These are phyloP conservation scores for Pythium aphanidermatum DNA, from an alignment of 352 stramenopile genomes.

Conservation along the genomic window DNA sequence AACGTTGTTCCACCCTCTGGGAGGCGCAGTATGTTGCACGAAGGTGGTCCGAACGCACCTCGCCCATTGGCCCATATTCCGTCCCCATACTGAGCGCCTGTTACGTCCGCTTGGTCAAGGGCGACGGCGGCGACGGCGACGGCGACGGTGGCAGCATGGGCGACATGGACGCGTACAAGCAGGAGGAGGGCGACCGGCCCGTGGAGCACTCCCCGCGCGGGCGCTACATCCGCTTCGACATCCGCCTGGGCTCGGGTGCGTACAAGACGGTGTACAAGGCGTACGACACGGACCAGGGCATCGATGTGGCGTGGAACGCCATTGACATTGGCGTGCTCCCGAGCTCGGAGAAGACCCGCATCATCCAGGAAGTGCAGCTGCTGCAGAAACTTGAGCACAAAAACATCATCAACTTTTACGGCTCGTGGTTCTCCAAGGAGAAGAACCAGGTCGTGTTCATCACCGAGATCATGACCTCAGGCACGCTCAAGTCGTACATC, in stretches of 20 bases:
- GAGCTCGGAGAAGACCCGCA: conserved; percentile 91
- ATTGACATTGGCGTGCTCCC: conserved; percentile 96
- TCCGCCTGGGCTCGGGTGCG: conserved; percentile 71
- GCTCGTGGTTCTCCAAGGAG: conserved; percentile 97
- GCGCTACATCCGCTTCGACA: conserved; percentile 83
- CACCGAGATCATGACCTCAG: conserved; percentile 98
- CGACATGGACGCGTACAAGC: conserved; percentile 63
- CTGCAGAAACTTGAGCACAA: conserved; percentile 97
- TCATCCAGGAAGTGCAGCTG: conserved; percentile 97
- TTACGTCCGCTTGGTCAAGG: no score
- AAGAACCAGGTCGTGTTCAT: conserved; percentile 99
- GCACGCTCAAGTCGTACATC: conserved; percentile 95
- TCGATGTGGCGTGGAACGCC: conserved; percentile 99
- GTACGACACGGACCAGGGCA: conserved; percentile 98
- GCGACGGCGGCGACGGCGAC: no score
- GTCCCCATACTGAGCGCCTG: no score
- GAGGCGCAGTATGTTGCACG: no score
- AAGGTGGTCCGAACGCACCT: no score
- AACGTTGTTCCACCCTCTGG: no score
- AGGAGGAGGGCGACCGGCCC: conserved; percentile 64
- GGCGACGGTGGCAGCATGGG: conserved; percentile 37
- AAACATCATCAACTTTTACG: conserved; percentile 99
- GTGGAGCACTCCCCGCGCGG: conserved; percentile 76
- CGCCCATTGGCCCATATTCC: no score
- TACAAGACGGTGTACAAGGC: conserved; percentile 92